Conservation (phyloP, 2,329 filamentous ascomycete species). For the Colletotrichum tofieldiae region DNA sequence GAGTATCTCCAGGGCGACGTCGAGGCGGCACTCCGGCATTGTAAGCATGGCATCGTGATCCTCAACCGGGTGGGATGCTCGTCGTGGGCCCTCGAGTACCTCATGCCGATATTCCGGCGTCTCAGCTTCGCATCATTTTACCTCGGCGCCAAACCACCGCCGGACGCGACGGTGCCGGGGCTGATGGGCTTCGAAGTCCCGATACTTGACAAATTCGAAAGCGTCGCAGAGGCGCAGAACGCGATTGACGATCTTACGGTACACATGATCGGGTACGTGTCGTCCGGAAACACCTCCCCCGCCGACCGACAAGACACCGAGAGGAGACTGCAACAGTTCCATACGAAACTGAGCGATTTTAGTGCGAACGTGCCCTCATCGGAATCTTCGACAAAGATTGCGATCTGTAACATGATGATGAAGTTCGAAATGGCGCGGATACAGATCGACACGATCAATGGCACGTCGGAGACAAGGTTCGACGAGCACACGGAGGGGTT, state of each 20-base stretch:
- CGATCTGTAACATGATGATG: slow-evolving; percentile 32
- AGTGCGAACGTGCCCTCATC: slow-evolving; percentile 45
- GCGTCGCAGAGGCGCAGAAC: slow-evolving; percentile 50
- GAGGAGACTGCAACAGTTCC: slow-evolving; percentile 52
- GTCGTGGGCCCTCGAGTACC: slow-evolving; percentile 55
- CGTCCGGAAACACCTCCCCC: slow-evolving; percentile 51
- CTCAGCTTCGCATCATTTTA: slow-evolving; percentile 33
- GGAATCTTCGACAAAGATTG: slow-evolving; percentile 16
- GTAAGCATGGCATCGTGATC: slow-evolving; percentile 34
- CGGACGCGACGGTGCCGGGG: slow-evolving; percentile 51
- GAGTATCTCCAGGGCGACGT: slow-evolving; percentile 67
- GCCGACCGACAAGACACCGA: slow-evolving; percentile 49
- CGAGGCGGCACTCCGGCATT: slow-evolving; percentile 51
- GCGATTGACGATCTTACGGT: slow-evolving; percentile 54
- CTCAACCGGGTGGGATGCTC: slow-evolving; percentile 48
- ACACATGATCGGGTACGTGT: slow-evolving; percentile 20
- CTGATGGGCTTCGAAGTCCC: slow-evolving; percentile 52
- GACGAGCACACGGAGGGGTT: slow-evolving; percentile 55
- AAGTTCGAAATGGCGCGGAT: slow-evolving; percentile 53
- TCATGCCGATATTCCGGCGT: slow-evolving; percentile 32
- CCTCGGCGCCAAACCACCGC: slow-evolving; percentile 39
- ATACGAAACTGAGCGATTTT: slow-evolving; percentile 50
- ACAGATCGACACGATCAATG: slow-evolving; percentile 52
- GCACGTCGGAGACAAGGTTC: slow-evolving; percentile 51
- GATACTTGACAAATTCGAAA: slow-evolving; percentile 54